Evolutionary conservation across 495 filamentous ascomycete species (phyloP).

Genomic region (Penicillium paradoxum): DNA sequence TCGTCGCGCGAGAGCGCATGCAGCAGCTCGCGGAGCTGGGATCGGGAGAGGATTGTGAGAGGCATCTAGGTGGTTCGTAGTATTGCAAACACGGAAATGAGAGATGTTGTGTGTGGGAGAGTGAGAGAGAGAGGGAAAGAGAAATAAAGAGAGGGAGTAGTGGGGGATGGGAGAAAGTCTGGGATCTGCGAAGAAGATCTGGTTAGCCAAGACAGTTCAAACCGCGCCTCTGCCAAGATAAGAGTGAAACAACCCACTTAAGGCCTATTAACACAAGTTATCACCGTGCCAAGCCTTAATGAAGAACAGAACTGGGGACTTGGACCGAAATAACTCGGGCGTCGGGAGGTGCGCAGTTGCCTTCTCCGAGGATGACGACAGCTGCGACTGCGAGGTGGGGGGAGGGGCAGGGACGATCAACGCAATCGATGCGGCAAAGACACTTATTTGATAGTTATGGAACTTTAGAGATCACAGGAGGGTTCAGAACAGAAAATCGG

Average conservation of each 20-base stretch:
- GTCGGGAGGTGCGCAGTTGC: not conserved
- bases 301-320: not conserved
- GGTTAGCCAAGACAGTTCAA: slow-evolving; percentile 2
- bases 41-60: slow-evolving; percentile 68
- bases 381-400: slow-evolving; percentile 1
- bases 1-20: slow-evolving; percentile 65
- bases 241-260: not conserved
- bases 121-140: too few relatives aligned
- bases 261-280: not conserved
- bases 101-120: not conserved
- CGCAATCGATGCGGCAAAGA: not conserved
- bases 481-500: not conserved
- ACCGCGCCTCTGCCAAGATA: slow-evolving; percentile 4
- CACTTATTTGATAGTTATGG: not conserved
- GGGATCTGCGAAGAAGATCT: slow-evolving; percentile 2
- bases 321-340: not conserved
- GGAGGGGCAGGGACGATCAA: slow-evolving; percentile 5
- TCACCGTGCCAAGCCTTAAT: not conserved
- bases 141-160: not conserved
- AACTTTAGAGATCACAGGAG: not conserved
- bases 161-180: not conserved
- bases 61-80: slow-evolving; percentile 49
- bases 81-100: not conserved
- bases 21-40: slow-evolving; percentile 65
- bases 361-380: slow-evolving; percentile 5